Percentiles rank a stretch among this genome's conserved stretches.
Evolutionary conservation across 805 yeast genomes (phyloP).

Genomic region (Metschnikowia orientalis): DNA sequence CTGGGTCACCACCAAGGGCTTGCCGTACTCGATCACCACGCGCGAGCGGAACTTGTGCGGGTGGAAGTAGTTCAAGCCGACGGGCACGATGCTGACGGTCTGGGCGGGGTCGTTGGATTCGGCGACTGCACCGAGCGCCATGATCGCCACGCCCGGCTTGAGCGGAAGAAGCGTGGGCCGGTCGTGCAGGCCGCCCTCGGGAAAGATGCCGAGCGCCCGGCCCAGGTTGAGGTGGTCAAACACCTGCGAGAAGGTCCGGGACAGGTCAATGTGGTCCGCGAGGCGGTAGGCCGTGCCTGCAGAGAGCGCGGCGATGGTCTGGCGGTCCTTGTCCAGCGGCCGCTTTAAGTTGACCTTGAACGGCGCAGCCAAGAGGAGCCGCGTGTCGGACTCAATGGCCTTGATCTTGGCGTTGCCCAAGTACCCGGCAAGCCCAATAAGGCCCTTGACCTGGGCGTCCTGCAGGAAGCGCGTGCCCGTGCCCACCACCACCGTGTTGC

Average conservation of each 20-base stretch:
- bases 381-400: conserved; percentile 28
- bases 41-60: conserved; percentile 39
- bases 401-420: conserved; percentile 33
- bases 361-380: conserved; percentile 23
- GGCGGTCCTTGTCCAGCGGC: conserved; percentile 12
- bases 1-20: conserved; percentile 34
- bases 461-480: conserved; percentile 30
- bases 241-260: conserved; percentile 33
- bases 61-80: conserved; percentile 41
- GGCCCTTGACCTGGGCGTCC: conserved; percentile 33
- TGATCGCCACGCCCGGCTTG: conserved; percentile 43
- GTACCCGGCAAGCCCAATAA: conserved; percentile 35
- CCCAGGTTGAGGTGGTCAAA: conserved; percentile 33
- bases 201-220: conserved; percentile 37
- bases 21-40: conserved; percentile 41
- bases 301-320: conserved; percentile 15
- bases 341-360: conserved; percentile 18
- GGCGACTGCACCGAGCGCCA: conserved; percentile 41
- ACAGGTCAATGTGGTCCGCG: conserved; percentile 40
- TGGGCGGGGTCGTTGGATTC: conserved; percentile 21
- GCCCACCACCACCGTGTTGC: conserved; percentile 24
- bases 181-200: conserved; percentile 45
- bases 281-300: conserved; percentile 30
- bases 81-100: conserved; percentile 33
- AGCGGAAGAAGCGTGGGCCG: conserved; percentile 39